These are phyloP conservation scores for Protomyces lactucae-debilis DNA, from an alignment of 1,139 yeast genomes.

Conservation along the genomic window DNA sequence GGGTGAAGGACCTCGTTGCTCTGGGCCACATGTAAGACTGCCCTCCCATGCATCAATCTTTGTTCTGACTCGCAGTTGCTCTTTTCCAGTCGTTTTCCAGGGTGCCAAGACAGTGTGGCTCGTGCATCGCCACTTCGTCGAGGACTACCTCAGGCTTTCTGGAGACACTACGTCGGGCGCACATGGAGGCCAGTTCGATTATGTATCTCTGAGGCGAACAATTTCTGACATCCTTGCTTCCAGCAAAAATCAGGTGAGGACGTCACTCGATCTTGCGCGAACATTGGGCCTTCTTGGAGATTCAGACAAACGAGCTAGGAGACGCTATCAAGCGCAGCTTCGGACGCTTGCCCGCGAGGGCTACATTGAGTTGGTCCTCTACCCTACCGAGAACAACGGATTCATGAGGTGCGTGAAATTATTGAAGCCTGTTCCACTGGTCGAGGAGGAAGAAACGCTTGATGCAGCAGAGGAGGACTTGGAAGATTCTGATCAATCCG, in stretches of 20 bases:
- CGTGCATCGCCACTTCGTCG: conserved; percentile 12
- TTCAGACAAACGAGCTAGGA: conserved; percentile 1
- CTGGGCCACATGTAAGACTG: conserved; percentile 11
- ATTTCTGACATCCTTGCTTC: conserved; percentile 2
- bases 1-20: conserved; percentile 1
- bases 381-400: conserved; percentile 3
- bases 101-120: conserved; percentile 5
- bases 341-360: conserved; percentile 2
- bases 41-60: neutral
- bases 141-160: neutral
- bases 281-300: conserved; percentile 1
- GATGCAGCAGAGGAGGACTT: neutral
- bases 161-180: neutral
- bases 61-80: neutral
- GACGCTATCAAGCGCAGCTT: conserved; percentile 3
- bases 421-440: conserved; percentile 2
- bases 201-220: neutral
- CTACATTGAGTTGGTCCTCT: conserved; percentile 1
- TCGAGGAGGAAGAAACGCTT: neutral
- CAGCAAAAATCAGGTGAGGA: conserved; percentile 4
- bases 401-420: conserved; percentile 12
- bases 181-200: neutral
- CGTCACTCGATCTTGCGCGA: neutral
- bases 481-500: conserved; percentile 8
- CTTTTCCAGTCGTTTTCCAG: conserved; percentile 5